Evolutionary conservation across 2,329 filamentous ascomycete genomes (phyloP), one percentile per base, ranked within the genome.

Genomic region (Phaeosphaeriaceae sp.): DNA sequence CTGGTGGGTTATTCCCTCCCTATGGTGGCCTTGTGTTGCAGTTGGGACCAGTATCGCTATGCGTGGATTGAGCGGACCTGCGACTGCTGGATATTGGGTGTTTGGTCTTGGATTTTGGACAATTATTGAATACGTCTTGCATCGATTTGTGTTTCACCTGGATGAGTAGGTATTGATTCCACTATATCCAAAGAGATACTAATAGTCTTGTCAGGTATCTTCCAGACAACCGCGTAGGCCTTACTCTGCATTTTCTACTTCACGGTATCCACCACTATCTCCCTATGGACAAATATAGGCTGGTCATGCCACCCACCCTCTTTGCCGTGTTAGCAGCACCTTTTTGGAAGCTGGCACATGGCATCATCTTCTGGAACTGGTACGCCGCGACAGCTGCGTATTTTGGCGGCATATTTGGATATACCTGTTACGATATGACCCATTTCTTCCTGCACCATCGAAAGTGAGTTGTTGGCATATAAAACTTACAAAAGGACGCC

Each of bases 391-490:
- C 87, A 0, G 84, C 87, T 17, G 87, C 91, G 3, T 99, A 83
- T 79, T 93, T 87, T 66, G 94, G 94, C 41, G 94, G 92, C 54
- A 87, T 99, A 56, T 96, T 96, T 64, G 94, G 94, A 48, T 99
- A 99, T 73, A 83, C 97, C 55, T 92, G 89, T 80, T 99, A 99
- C 77, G 94, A 99, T 73, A 69, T 97, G 79, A 99, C 94, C 1
- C 94, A 99, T 75, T 99, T 97, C 81, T 99, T 99, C 82, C 83
- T 99, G 32, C 94, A 99, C 74, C 94, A 99, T 78, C 85, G 89
- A 77, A 95, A 91, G 83, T 86, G 72, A 73, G 83, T 80, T 7
- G 16, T 41, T 18, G 20, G n/a, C n/a, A n/a, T 28, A 20, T 18
- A 11, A 11, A 4, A 12, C 18, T 17, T 6, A 33, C 6, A 16